phyloP scores from a whole-genome alignment of 2,329 filamentous ascomycete species.

The Reticulascus tulasneorum region DNA sequence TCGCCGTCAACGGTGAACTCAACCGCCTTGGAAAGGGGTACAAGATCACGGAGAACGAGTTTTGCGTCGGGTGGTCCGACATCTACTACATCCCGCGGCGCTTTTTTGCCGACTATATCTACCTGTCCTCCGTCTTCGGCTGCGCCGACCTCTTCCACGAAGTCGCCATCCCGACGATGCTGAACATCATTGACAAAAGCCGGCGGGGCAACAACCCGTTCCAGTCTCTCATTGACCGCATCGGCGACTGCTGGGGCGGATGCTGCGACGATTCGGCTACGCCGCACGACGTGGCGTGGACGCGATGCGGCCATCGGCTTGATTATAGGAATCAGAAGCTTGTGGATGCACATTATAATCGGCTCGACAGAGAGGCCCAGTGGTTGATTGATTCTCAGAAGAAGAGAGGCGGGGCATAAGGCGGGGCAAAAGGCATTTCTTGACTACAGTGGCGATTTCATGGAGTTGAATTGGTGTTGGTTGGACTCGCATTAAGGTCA shows the following conservation, averaged over 20 bases:
- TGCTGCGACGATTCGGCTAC: slow-evolving; percentile 15
- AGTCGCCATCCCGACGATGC: slow-evolving; percentile 26
- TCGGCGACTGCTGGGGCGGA: slow-evolving; percentile 15
- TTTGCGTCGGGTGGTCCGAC: slow-evolving; percentile 27
- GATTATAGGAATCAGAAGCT: slow-evolving; percentile 13
- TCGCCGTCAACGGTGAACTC: slow-evolving; percentile 12
- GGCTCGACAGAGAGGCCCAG: too few species aligned
- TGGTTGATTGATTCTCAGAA: too few species aligned
- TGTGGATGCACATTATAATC: slow-evolving; percentile 12
- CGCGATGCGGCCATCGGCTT: slow-evolving; percentile 13
- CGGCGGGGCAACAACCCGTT: slow-evolving; percentile 9
- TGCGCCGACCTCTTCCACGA: slow-evolving; percentile 23
- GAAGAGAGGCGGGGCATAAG: too few species aligned
- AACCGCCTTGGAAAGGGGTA: slow-evolving; percentile 6
- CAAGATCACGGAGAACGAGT: slow-evolving; percentile 15
- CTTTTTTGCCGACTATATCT: slow-evolving; percentile 26
- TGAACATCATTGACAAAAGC: slow-evolving; percentile 24
- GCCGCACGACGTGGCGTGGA: slow-evolving; percentile 12
- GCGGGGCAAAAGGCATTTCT: too few species aligned
- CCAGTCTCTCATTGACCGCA: slow-evolving; percentile 11
- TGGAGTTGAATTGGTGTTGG: too few species aligned
- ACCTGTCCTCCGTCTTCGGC: slow-evolving; percentile 20
- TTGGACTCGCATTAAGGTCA: too few species aligned
- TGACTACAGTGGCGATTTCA: too few species aligned
- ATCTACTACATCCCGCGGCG: slow-evolving; percentile 28